Evolutionary conservation across 1,284 basidiomycete genomes (phyloP).

Genomic region (Erythrobasidium hasegawianum): DNA sequence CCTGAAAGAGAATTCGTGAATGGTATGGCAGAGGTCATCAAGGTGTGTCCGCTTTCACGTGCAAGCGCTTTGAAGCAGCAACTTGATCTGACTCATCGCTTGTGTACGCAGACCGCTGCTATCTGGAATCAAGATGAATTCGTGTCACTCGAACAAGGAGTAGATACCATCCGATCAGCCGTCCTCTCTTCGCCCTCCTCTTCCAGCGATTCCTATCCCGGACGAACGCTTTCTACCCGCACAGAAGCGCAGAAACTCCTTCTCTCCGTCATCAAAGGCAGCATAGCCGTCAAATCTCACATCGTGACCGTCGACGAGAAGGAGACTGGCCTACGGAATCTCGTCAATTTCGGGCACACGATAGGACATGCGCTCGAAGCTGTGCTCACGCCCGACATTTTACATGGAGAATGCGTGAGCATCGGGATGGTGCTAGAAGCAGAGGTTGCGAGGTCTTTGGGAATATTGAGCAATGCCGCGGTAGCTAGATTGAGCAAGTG

Average conservation of each 20-base stretch:
- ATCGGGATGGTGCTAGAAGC: conserved; percentile 93
- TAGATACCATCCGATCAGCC: conserved; percentile 76
- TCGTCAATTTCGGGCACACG: conserved; percentile 95
- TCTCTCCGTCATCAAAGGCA: conserved; percentile 44
- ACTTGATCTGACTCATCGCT: not conserved
- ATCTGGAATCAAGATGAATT: conserved; percentile 92
- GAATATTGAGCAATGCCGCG: conserved; percentile 78
- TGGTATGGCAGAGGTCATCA: conserved; percentile 98
- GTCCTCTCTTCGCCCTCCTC: conserved; percentile 62
- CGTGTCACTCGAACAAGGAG: conserved; percentile 73
- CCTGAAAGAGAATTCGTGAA: conserved; percentile 92
- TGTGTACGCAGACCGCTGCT: conserved; percentile 71
- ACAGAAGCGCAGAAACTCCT: conserved; percentile 58
- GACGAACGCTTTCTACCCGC: conserved; percentile 64
- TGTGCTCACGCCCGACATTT: conserved; percentile 78
- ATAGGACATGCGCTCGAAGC: conserved; percentile 96
- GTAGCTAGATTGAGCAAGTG: conserved; percentile 79
- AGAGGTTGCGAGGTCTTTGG: conserved; percentile 81
- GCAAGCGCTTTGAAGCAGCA: not conserved
- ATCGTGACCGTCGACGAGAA: conserved; percentile 93
- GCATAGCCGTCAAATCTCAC: conserved; percentile 57
- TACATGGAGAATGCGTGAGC: conserved; percentile 89
- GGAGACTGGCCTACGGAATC: conserved; percentile 89
- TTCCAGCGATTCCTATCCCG: conserved; percentile 52
- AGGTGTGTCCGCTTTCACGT: conserved; percentile 57